A percentile compares a stretch with the other conserved stretches of the same genome.
Conservation (phyloP, 495 filamentous ascomycete genomes). For the Xylaria sp. region DNA sequence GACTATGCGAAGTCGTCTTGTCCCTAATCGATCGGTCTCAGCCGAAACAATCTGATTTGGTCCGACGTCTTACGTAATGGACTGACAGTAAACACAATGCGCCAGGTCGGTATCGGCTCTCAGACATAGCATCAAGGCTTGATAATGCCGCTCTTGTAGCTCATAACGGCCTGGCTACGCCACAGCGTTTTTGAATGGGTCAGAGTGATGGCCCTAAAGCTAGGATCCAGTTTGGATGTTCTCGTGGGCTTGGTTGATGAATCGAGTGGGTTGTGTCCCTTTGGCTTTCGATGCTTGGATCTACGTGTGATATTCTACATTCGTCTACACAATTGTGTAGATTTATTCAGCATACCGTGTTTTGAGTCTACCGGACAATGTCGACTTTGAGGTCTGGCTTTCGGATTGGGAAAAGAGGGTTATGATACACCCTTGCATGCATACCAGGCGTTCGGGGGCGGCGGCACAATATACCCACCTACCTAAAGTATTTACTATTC, state of each 20-base stretch:
- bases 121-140: neutral
- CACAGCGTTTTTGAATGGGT: neutral
- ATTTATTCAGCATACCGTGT: conserved; percentile 5
- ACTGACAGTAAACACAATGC: neutral
- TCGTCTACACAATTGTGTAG: conserved; percentile 2
- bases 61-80: neutral
- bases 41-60: neutral
- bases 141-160: neutral
- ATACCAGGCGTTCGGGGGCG: conserved; percentile 11
- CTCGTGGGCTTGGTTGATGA: neutral
- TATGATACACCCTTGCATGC: conserved; percentile 15
- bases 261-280: neutral
- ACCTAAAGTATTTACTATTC: neutral
- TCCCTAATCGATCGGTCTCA: neutral
- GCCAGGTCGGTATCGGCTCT: neutral
- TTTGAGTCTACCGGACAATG: neutral
- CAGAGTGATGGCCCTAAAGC: neutral
- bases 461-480: conserved; percentile 20
- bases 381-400: neutral
- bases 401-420: conserved; percentile 4
- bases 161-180: neutral
- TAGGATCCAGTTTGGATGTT: neutral
- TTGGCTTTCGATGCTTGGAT: neutral
- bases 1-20: conserved; percentile 1
- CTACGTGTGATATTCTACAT: neutral